Percentiles rank a stretch among this genome's conserved stretches.
Evolutionary conservation across 2,329 filamentous ascomycete species (phyloP).

Genomic region (Monilinia fructicola): DNA sequence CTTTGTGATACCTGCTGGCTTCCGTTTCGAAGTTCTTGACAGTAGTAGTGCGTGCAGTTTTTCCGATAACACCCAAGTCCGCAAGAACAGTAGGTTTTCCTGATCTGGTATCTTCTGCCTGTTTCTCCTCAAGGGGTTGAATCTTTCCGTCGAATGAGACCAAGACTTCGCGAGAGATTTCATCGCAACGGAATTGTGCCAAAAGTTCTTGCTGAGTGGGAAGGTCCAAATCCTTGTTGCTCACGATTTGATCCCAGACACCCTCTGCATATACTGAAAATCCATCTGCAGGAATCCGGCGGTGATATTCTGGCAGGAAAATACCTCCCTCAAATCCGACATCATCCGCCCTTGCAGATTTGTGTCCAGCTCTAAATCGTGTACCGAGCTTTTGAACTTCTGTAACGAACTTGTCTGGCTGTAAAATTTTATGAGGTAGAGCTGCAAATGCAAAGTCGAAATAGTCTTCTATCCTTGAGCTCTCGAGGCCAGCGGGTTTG

Average conservation of each 20-base stretch:
- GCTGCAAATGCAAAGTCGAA: constrained; percentile 98
- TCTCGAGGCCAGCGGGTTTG: constrained; percentile 85
- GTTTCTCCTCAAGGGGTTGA: constrained; percentile 79
- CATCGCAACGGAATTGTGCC: constrained; percentile 95
- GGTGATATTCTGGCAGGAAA: constrained; percentile 91
- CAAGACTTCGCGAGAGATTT: constrained; percentile 88
- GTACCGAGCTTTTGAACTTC: constrained; percentile 78
- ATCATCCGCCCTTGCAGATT: constrained; percentile 65
- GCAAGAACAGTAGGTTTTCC: constrained; percentile 72
- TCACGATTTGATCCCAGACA: constrained; percentile 97
- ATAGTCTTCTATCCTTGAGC: constrained; percentile 90
- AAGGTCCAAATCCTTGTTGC: constrained; percentile 96
- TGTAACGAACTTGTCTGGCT: constrained; percentile 83
- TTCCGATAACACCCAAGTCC: constrained; percentile 73
- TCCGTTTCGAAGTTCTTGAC: constrained; percentile 85
- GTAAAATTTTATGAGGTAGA: constrained; percentile 92
- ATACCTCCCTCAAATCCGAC: constrained; percentile 76
- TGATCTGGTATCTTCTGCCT: constrained; percentile 69
- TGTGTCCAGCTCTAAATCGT: constrained; percentile 80
- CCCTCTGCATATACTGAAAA: constrained; percentile 91
- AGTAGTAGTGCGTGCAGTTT: constrained; percentile 66
- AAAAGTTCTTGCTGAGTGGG: constrained; percentile 96
- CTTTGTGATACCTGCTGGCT: constrained; percentile 94
- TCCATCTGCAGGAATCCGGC: constrained; percentile 94
- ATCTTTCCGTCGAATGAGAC: constrained; percentile 81